Base-by-base conservation (phyloP, 2,329 filamentous ascomycete genomes). In the Colletotrichum limetticola region DNA sequence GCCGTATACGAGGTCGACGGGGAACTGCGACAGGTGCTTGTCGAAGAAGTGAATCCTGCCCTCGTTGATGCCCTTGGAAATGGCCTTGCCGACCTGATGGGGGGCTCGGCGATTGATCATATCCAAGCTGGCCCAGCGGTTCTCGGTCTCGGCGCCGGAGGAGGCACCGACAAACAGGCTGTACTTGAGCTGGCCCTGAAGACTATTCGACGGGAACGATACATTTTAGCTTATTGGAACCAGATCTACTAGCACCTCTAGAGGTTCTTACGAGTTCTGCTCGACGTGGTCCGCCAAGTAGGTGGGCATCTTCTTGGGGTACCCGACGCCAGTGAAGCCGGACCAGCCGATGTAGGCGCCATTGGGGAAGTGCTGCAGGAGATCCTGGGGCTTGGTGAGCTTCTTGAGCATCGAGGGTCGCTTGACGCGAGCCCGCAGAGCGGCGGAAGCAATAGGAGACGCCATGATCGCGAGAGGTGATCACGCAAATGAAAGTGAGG, bases 1-100 rank as follows among this genome's bases (percentile, higher is more conserved):
- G 35, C 94, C 93, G 81, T 97, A 97, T 82, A 96, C 93, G 76
- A 97, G 86, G 80, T 97, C 95, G 52, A 92, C 89, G 4, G 95
- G 95, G 82, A 97, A 97, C 95, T 97, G 97, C 83, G 92, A 95
- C 80, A 97, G 82, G 85, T 97, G 95, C 86, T 97, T 97, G 82
- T 97, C 95, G 81, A 97, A 97, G 84, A 97, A 97, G 75, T 96
- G 91, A 84, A 97, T 97, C 76, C 92, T 89, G 56, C 95, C 95
- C 77, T 92, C 91, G 82, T 97, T 97, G 85, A 97, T 97, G 11
- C 95, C 95, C 86, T 94, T 96, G 74, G 95, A 91, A 76, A 97
- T 97, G 72, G 93, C 89, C 86, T 97, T 97, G 80, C 95, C 95
- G 74, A 97, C 95, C 81, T 97, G 95, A 84, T 97, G 95, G 68